These are phyloP conservation scores for Choricystis sp. DNA, from an alignment of 139 green algal genomes.

Conservation along the genomic window DNA sequence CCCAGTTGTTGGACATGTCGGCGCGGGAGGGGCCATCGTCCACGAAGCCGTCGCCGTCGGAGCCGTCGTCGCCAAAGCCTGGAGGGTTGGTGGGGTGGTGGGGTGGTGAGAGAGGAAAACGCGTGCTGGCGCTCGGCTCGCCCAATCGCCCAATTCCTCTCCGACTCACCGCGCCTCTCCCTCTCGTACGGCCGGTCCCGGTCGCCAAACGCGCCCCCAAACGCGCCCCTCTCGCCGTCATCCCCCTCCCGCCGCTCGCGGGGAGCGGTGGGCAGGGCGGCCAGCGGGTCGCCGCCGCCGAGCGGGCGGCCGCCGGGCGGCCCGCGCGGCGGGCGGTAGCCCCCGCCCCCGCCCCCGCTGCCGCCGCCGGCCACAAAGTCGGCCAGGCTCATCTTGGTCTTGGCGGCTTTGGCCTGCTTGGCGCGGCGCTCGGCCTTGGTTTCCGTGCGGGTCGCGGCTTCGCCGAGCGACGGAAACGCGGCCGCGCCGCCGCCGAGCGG, in stretches of 20 bases:
- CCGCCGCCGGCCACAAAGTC: slow-evolving; percentile 34
- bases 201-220: slow-evolving; percentile 56
- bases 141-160: background rate
- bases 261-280: slow-evolving; percentile 39
- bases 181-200: too few species aligned
- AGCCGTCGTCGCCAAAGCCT: slow-evolving; percentile 1
- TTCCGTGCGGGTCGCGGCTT: slow-evolving; percentile 26
- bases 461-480: slow-evolving; percentile 48
- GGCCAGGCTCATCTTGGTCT: slow-evolving; percentile 29
- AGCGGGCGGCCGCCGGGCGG: background rate
- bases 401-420: slow-evolving; percentile 23
- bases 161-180: background rate
- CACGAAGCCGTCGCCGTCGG: slow-evolving; percentile 16
- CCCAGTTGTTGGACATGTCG: slow-evolving; percentile 58
- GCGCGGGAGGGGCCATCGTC: slow-evolving; percentile 48
- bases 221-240: slow-evolving; percentile 4
- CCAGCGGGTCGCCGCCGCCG: slow-evolving; percentile 24
- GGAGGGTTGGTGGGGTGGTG: background rate
- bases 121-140: background rate
- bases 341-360: slow-evolving; percentile 2
- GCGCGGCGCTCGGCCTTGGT: slow-evolving; percentile 54
- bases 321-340: background rate
- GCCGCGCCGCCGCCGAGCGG: slow-evolving; percentile 9
- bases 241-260: slow-evolving; percentile 27
- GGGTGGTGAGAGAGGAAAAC: background rate